A percentile compares a stretch with the other conserved stretches of the same genome.
phyloP scores from a whole-genome alignment of 2,329 filamentous ascomycete genomes.

The Botryotinia convoluta region DNA sequence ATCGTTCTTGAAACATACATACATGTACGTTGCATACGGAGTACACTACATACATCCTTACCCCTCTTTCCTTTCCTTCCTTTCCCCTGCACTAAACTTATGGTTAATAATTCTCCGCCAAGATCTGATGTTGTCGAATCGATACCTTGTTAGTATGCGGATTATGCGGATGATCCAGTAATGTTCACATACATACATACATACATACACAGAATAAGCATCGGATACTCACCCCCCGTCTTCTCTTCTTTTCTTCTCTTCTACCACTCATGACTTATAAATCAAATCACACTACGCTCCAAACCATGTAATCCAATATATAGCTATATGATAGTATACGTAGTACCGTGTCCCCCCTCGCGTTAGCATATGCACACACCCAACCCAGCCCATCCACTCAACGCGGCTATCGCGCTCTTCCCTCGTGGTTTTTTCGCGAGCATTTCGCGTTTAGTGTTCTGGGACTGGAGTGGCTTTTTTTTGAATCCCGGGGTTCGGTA shows the following conservation, averaged over 20 bases:
- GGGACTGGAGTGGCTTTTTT: neutral
- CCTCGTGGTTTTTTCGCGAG: neutral
- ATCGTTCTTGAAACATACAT: neutral
- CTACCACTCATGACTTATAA: too few relatives aligned
- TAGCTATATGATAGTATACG: too few relatives aligned
- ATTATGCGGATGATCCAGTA: too few relatives aligned
- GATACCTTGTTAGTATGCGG: neutral
- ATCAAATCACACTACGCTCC: too few relatives aligned
- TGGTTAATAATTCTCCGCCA: neutral
- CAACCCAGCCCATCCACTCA: too few relatives aligned
- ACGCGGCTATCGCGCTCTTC: conserved; percentile 7
- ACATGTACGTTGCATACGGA: neutral
- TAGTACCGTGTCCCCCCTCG: too few relatives aligned
- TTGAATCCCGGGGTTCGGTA: too few relatives aligned
- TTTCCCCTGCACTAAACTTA: neutral
- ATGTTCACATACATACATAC: too few relatives aligned
- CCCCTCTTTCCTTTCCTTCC: neutral
- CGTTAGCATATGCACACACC: neutral
- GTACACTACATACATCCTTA: neutral
- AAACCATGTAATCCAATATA: too few relatives aligned
- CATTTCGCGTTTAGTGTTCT: conserved; percentile 12
- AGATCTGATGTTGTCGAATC: neutral
- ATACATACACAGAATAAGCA: too few relatives aligned
- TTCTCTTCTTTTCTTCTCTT: too few relatives aligned
- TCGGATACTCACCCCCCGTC: too few relatives aligned